Percentiles rank a stretch among this genome's conserved stretches.
These are phyloP conservation scores for Nepenthes gracilis DNA, from an alignment of 148 eudicot species.

Conservation along the genomic window DNA sequence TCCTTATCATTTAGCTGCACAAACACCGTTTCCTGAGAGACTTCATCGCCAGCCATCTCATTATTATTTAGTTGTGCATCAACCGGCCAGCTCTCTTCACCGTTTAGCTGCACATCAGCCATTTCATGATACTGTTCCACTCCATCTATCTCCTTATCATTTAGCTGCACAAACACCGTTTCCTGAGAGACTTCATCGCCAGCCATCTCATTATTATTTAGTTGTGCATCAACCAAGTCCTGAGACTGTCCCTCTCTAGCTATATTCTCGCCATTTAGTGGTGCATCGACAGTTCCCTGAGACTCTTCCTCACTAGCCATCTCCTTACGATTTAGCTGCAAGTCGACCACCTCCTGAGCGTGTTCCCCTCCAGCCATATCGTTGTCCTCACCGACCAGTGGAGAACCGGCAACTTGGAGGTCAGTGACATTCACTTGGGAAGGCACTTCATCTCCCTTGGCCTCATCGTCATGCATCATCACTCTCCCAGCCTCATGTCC, in stretches of 20 bases:
- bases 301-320: too few relatives aligned
- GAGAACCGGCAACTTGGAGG: background rate
- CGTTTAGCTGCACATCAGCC: constrained; percentile 10
- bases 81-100: background rate
- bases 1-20: background rate
- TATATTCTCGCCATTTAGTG: too few relatives aligned
- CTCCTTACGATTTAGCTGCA: too few relatives aligned
- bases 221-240: constrained; percentile 1
- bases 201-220: background rate
- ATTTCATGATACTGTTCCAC: constrained; percentile 11
- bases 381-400: background rate
- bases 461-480: too few relatives aligned
- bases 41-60: background rate
- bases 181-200: background rate
- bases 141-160: constrained; percentile 6
- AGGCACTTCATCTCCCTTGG: background rate
- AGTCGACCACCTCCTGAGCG: too few relatives aligned
- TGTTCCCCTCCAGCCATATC: background rate
- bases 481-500: too few relatives aligned
- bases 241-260: background rate
- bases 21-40: background rate
- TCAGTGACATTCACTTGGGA: background rate
- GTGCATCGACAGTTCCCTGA: too few relatives aligned
- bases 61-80: background rate
- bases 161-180: background rate